Base-by-base conservation (phyloP, 108 stramenopile genomes). In the Chaetoceros muelleri region DNA sequence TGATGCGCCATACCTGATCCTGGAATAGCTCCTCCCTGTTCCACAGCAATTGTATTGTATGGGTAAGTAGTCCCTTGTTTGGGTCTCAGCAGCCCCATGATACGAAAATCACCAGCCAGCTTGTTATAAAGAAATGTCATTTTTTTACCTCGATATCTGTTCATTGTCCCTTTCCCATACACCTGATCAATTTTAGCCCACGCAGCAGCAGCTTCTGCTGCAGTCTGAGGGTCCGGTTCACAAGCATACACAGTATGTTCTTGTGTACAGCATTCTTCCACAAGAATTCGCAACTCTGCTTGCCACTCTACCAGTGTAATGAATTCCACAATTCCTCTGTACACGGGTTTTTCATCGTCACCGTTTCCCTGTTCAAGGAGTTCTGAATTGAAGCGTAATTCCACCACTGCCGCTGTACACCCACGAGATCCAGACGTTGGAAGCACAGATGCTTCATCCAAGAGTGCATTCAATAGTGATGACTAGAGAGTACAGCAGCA, bases 121-220 rank as follows among this genome's bases (percentile, higher is more conserved):
- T 21, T 28, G 2, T 58, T 7, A 25, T 63, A 60, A 30, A 67
- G 70, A 16, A 3, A 18, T 2, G 55, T 56, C 5, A 66, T 60
- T 2, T 23, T 45, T 29, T 51, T 30, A 2, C 48, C 51, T 18
- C 10, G 16, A 28, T 53, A 67, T 1, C 21, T 46, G 13, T 31
- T 40, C 74, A 75, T 75, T 8, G 52, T 52, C 2, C 58, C 61
- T 19, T 54, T 62, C 0, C 74, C 74, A 52, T 75, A 75, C 24
- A 75, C 74, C 58, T 75, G 74, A 7, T 75, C 74, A 54, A 75
- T 75, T 44, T 75, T 75, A 24, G 61, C 49, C 74, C 74, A 75
- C 2, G 74, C 70, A 2, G 70, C 70, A 28, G 70, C 70, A 2
- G 74, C 74, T n/a, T 66, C 66, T 18, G 65, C 60, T 24, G 30